A percentile compares a stretch with the other conserved stretches of the same genome.
Evolutionary conservation across 164 flowering plant species (phyloP).

Genomic region (Liquidambar formosana): DNA sequence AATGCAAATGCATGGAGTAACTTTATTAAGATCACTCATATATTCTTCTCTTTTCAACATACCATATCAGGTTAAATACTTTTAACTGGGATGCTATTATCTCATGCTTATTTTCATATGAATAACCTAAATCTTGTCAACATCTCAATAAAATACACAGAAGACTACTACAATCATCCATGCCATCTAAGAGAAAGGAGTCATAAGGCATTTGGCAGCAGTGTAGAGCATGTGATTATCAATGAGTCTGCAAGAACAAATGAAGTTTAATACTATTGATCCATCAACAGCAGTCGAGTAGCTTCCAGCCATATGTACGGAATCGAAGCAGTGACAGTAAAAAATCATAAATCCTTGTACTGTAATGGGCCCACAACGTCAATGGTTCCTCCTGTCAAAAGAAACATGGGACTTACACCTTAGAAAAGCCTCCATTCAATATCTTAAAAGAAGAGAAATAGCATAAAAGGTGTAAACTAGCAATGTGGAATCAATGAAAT

Average conservation of each 20-base stretch:
- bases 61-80: background rate
- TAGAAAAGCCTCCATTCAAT: background rate
- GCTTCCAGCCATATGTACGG: background rate
- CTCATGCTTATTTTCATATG: background rate
- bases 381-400: background rate
- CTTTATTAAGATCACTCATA: background rate
- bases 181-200: background rate
- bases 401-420: background rate
- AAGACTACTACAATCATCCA: background rate
- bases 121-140: background rate
- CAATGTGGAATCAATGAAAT: background rate
- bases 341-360: background rate
- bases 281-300: background rate
- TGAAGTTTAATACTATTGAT: background rate
- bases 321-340: background rate
- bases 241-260: background rate
- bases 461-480: background rate
- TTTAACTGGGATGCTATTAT: background rate
- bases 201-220: background rate
- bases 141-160: background rate
- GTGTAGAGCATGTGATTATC: background rate
- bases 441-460: background rate
- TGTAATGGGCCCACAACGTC: background rate
- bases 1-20: background rate
- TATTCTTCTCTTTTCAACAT: background rate